Evolutionary conservation across 257 asterid genomes (phyloP).

Genomic region (Nicotiana obtusifolia): DNA sequence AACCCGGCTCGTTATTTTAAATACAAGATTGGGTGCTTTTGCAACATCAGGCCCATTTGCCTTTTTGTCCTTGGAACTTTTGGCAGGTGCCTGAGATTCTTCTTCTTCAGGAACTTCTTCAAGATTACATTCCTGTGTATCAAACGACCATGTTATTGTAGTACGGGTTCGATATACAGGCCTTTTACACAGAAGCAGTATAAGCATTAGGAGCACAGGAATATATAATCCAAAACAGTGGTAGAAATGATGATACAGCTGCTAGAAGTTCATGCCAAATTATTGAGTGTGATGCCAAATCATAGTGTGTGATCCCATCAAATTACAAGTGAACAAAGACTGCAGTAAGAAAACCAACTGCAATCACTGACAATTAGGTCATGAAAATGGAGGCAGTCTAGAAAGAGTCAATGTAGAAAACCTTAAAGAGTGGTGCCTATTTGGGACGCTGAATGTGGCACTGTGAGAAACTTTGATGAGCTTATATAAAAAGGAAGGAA

Average conservation of each 20-base stretch:
- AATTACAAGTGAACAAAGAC: neutral
- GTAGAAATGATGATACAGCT: neutral
- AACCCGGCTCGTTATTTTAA: conserved; percentile 79
- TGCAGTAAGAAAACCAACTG: neutral
- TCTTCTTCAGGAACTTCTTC: conserved; percentile 87
- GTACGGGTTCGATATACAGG: neutral
- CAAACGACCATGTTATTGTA: neutral
- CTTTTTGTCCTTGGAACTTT: conserved; percentile 90
- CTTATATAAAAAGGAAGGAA: neutral
- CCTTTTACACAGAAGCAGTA: neutral
- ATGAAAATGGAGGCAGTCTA: neutral
- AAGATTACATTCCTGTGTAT: conserved; percentile 78
- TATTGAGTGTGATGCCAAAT: neutral
- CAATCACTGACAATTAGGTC: neutral
- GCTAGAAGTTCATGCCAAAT: neutral
- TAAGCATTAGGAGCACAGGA: neutral
- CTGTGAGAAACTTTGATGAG: neutral
- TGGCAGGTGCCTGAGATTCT: conserved; percentile 72
- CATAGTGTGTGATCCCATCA: neutral
- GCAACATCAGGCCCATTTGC: conserved; percentile 72
- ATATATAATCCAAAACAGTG: neutral
- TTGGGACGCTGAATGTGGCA: neutral
- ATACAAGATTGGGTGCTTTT: conserved; percentile 70
- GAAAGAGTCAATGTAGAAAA: neutral
- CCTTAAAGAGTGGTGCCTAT: neutral